A percentile compares a stretch with the other conserved stretches of the same genome.
phyloP scores from a whole-genome alignment of 805 yeast species.

The Schwanniomyces pseudopolymorphus region DNA sequence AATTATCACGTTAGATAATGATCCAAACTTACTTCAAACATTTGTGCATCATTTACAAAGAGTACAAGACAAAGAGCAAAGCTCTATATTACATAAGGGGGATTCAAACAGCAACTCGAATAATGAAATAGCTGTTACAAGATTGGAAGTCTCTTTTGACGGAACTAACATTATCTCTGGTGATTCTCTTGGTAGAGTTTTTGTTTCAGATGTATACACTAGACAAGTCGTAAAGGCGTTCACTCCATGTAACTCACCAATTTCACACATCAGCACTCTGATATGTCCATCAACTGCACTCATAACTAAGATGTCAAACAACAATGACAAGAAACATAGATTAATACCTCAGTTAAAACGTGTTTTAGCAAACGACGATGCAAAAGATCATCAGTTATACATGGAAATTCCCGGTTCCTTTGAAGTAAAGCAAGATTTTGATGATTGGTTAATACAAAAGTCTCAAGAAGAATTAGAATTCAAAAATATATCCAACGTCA shows the following conservation, averaged over 20 bases:
- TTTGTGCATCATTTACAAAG: constrained; percentile 50
- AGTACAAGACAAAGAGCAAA: not conserved
- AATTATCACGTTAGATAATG: constrained; percentile 51
- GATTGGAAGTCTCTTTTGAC: constrained; percentile 65
- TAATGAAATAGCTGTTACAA: constrained; percentile 40
- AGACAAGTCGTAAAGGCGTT: constrained; percentile 66
- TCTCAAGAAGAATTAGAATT: constrained; percentile 54
- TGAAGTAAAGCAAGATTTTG: constrained; percentile 37
- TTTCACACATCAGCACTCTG: constrained; percentile 27
- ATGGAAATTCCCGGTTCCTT: constrained; percentile 30
- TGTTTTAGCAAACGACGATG: constrained; percentile 43
- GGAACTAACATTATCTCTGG: constrained; percentile 75
- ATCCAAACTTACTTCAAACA: constrained; percentile 48
- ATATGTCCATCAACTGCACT: constrained; percentile 17
- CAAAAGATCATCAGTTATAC: constrained; percentile 44
- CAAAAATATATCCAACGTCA: constrained; percentile 38
- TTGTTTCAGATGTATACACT: constrained; percentile 66
- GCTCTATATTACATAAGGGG: not conserved
- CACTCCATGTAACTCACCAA: constrained; percentile 37
- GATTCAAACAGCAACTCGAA: constrained; percentile 14
- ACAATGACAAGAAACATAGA: constrained; percentile 36
- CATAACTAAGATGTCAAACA: constrained; percentile 6
- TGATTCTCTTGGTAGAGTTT: constrained; percentile 66
- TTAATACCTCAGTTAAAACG: constrained; percentile 68
- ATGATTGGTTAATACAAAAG: constrained; percentile 48